Evolutionary conservation across 2,329 filamentous ascomycete genomes (phyloP), one percentile per base, ranked within the genome.

Genomic region (Penicillium vulpinum): DNA sequence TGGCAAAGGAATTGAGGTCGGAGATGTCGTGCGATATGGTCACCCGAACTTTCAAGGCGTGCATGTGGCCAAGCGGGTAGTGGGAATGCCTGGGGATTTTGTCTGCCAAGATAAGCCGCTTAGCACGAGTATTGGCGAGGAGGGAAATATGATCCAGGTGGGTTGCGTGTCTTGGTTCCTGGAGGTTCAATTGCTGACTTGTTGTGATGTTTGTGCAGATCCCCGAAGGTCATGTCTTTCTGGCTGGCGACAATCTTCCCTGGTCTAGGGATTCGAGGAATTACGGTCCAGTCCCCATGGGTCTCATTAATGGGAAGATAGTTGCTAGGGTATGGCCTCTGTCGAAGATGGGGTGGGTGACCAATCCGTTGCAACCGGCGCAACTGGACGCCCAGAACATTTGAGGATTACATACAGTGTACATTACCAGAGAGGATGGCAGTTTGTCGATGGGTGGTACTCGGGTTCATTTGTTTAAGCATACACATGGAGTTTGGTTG

Each of bases 141-240:
- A 64, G 35, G 62, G 62, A 52, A 72, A 75, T 62, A 79, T 80
- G 76, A 75, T 80, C 56, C 75, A 77, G 70, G 89, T 90, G 68
- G 43, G 71, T 58, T 48, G 2, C 54, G 28, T 21, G 15, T 54
- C 28, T 29, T 45, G 41, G 6, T 53, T 40, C 47, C 41, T 47
- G 22, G 31, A 22, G n/a, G n/a, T 29, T 26, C 35, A 16, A 44
- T 56, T 44, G 35, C 53, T 53, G 55, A 55, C 45, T 38, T 21
- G 22, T 38, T 21, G 22, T 43, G 41, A 31, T 22, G 9, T 31
- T 45, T 43, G 47, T 26, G 9, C 68, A 95, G 90, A 86, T 99
- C 16, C 94, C 94, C 0, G 81, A 89, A 69, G 94, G 94, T 1
- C 94, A 99, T 79, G 95, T 92, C 68, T 97, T 91, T 85, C 79